Percentiles rank a stretch among this genome's conserved stretches.
These are phyloP conservation scores for Cutaneotrichosporon cyanovorans DNA, from an alignment of 1,284 basidiomycete species.

Conservation along the genomic window DNA sequence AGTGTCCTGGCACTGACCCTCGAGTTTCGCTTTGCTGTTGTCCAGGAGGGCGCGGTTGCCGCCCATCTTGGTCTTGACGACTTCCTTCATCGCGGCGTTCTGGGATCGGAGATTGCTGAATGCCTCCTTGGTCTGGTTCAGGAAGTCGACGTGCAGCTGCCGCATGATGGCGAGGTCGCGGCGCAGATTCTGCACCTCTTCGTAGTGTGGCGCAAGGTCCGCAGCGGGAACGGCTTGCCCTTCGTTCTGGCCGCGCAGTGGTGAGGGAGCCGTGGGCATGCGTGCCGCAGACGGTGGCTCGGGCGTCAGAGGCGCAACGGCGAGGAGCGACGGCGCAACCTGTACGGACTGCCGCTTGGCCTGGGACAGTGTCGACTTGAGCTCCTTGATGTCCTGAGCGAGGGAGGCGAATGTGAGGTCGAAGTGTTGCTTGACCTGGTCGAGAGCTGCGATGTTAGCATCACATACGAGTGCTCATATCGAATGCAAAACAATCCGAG, in stretches of 20 bases:
- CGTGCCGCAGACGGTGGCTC: constrained; percentile 3
- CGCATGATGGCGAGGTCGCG: constrained; percentile 88
- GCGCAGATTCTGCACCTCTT: constrained; percentile 86
- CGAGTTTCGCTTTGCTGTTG: constrained; percentile 82
- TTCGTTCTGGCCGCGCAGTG: constrained; percentile 2
- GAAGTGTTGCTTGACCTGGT: constrained; percentile 98
- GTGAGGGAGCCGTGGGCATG: neutral
- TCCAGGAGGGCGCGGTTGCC: constrained; percentile 84
- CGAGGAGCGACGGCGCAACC: constrained; percentile 42
- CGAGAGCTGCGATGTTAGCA: constrained; percentile 75
- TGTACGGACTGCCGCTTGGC: constrained; percentile 45
- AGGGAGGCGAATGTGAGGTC: constrained; percentile 77
- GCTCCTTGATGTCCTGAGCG: constrained; percentile 86
- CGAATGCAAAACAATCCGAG: too few relatives aligned
- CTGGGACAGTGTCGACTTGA: constrained; percentile 55
- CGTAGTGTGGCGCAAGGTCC: constrained; percentile 84
- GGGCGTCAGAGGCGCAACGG: constrained; percentile 19
- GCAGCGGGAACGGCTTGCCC: constrained; percentile 38
- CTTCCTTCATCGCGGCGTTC: constrained; percentile 74
- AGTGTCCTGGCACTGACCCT: constrained; percentile 77
- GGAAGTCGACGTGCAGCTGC: constrained; percentile 88
- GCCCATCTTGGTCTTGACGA: constrained; percentile 73
- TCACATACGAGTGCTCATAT: too few relatives aligned
- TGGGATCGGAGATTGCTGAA: constrained; percentile 69
- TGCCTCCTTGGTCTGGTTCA: constrained; percentile 79